A percentile compares a stretch with the other conserved stretches of the same genome.
Evolutionary conservation across 2,329 filamentous ascomycete genomes (phyloP).

Genomic region (Diaporthe amygdali): DNA sequence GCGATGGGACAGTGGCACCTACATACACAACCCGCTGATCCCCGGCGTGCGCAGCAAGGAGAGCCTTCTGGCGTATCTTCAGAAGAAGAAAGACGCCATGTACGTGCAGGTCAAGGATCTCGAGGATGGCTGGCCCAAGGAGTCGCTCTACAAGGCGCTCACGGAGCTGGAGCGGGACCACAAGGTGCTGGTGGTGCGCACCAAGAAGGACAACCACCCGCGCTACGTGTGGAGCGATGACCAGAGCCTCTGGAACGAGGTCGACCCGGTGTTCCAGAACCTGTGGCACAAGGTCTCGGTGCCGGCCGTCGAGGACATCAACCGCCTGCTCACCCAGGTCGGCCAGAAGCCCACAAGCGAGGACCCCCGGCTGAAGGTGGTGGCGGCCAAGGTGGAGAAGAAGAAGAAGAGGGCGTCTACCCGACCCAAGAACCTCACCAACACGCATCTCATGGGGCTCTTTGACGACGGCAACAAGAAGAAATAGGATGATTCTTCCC

Average conservation of each 20-base stretch:
- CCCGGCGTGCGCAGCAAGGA: slow-evolving; percentile 77
- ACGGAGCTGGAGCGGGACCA: slow-evolving; percentile 78
- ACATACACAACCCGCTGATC: slow-evolving; percentile 83
- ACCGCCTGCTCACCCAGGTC: slow-evolving; percentile 75
- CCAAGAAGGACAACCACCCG: slow-evolving; percentile 89
- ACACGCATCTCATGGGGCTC: slow-evolving; percentile 83
- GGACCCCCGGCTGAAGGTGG: slow-evolving; percentile 67
- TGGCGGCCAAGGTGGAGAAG: slow-evolving; percentile 69
- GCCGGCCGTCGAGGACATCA: slow-evolving; percentile 77
- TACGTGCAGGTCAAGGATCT: slow-evolving; percentile 87
- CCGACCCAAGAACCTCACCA: slow-evolving; percentile 80
- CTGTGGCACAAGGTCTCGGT: slow-evolving; percentile 85
- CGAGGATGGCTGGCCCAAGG: slow-evolving; percentile 94
- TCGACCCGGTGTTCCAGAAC: slow-evolving; percentile 82
- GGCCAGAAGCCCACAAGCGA: slow-evolving; percentile 86
- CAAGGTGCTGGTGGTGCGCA: slow-evolving; percentile 82
- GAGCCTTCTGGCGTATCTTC: slow-evolving; percentile 80
- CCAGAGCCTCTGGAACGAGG: slow-evolving; percentile 72
- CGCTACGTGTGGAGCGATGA: slow-evolving; percentile 91
- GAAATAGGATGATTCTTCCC: slow-evolving; percentile 46
- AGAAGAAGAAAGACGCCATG: slow-evolving; percentile 79
- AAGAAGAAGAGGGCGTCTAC: slow-evolving; percentile 72
- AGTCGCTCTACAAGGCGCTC: slow-evolving; percentile 70
- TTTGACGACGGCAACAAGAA: slow-evolving; percentile 63
- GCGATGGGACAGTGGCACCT: slow-evolving; percentile 73